Base-by-base conservation (phyloP, 306 rosid genomes). In the Trifolium fragiferum region DNA sequence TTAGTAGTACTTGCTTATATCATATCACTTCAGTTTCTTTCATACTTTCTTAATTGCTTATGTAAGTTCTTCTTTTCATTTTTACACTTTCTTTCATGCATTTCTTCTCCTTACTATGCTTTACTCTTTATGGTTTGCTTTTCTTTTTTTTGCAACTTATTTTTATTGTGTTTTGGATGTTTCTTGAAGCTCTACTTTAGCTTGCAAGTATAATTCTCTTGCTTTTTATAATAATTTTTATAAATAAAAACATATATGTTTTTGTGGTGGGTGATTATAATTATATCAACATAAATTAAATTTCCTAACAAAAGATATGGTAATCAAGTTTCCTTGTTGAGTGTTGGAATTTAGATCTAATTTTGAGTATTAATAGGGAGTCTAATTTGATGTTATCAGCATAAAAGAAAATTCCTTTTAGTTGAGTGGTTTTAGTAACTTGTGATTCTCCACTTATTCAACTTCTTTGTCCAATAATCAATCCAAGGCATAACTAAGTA, bases 61-160 rank as follows among this genome's bases (percentile, higher is more conserved):
- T 66, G 86, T 85, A 82, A 78, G 83, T 77, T 49, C 79, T 47
- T 44, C 62, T 20, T 74, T 76, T 74, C 70, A 70, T 62, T 69
- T 7, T 43, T 32, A 10, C 69, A 10, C 44, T 74, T 68, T 53
- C 66, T 55, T 59, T 50, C 74, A 61, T 83, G 82, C 84, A 72
- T 71, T 67, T 78, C 51, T 57, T 5, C 63, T 37, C 60, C 43
- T 70, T 70, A 43, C 40, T 25, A 38, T 65, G 8, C 70, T 66
- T 73, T 51, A 54, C 64, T 44, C 57, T 51, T 13, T 60, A 15
- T 40, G 2, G 1, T 51, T 63, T 58, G 43, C 23, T 82, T 40
- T 63, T 65, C 46, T 41, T 41, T 14, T 41, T 41, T 10, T 41
- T 43, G n/a, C n/a, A n/a, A n/a, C n/a, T n/a, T n/a, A n/a, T 41